Base-by-base conservation (phyloP, 768 basidiomycete species). In the Lactifluus subvellereus region DNA sequence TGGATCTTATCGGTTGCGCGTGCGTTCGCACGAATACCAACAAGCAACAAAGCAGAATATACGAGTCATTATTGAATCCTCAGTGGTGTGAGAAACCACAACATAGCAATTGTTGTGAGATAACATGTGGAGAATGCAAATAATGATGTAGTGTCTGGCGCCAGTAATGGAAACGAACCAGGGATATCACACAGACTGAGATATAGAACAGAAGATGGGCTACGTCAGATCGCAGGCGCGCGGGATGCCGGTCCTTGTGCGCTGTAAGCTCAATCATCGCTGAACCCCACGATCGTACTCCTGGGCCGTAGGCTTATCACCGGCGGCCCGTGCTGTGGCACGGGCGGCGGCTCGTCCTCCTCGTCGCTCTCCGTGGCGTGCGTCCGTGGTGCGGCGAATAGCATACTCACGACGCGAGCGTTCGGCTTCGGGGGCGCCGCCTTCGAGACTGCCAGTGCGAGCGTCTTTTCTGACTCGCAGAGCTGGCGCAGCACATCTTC, bases 401-500 rank as follows among this genome's bases (percentile, higher is more conserved):
- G 52, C 33, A 68, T 61, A 32, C 67, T 68, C 50, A 67, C 61
- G 7, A 59, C 67, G 11, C 67, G 66, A 48, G 47, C 1, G 14
- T 52, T 51, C 32, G 48, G 57, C n/a, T 57, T 32, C 13, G 60
- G 9, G 14, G 49, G 50, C 22, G 35, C 42, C 6, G 59, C 73
- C 61, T 78, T 78, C 70, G 77, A 77, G 9, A 71, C 74, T 0
- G 77, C n/a, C 10, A 50, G 45, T 11, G 54, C 45, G 54, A 90
- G 76, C 10, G 77, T 72, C 47, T 77, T 73, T 1, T 81, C 81
- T 49, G 79, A 82, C 33, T 82, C 82, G 20, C 75, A 75, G 37
- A 94, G 76, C 27, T 78, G 76, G 55, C 75, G 76, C 47, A 87
- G 81, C 42, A 87, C 74, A 47, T 85, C 81, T 43, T 78, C 77